Conservation (phyloP, 2,329 filamentous ascomycete species). For the Zasmidium angulare region DNA sequence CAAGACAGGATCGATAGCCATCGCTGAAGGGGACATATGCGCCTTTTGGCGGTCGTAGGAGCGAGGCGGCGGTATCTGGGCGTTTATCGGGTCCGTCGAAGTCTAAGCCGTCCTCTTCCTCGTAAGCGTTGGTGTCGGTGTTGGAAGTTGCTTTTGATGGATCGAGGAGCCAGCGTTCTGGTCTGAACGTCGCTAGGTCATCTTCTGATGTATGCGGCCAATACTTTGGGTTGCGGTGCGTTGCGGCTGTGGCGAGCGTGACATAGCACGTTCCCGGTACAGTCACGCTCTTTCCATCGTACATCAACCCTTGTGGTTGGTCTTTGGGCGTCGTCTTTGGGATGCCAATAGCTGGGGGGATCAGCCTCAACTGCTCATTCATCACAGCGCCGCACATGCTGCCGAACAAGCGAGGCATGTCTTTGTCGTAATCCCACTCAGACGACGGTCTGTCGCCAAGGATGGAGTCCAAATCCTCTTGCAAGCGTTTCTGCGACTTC, state of each 20-base stretch:
- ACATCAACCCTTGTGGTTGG: conserved; percentile 55
- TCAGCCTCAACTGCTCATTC: conserved; percentile 73
- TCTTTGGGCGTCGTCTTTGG: conserved; percentile 60
- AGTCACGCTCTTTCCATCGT: conserved; percentile 59
- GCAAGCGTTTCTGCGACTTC: conserved; percentile 63
- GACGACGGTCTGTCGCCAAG: conserved; percentile 58
- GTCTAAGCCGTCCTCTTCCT: conserved; percentile 34
- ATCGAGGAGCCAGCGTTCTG: conserved; percentile 67
- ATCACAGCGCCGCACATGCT: conserved; percentile 72
- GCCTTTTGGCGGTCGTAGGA: conserved; percentile 59
- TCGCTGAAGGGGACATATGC: conserved; percentile 58
- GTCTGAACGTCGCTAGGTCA: conserved; percentile 68
- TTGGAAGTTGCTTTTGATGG: conserved; percentile 21
- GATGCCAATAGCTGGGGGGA: conserved; percentile 70
- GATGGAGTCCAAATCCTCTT: conserved; percentile 67
- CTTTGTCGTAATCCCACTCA: conserved; percentile 70
- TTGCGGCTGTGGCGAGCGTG: conserved; percentile 55
- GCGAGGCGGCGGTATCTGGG: conserved; percentile 57
- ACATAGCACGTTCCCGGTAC: conserved; percentile 60
- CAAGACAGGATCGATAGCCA: conserved; percentile 56
- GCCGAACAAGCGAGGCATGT: conserved; percentile 64
- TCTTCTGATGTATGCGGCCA: conserved; percentile 60
- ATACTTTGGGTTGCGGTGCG: conserved; percentile 68
- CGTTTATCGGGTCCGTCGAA: conserved; percentile 60
- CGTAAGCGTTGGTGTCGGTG: conserved; percentile 39